Percentiles rank a stretch among this genome's conserved stretches.
Evolutionary conservation across 495 filamentous ascomycete genomes (phyloP).

Genomic region (Tuber indicum): DNA sequence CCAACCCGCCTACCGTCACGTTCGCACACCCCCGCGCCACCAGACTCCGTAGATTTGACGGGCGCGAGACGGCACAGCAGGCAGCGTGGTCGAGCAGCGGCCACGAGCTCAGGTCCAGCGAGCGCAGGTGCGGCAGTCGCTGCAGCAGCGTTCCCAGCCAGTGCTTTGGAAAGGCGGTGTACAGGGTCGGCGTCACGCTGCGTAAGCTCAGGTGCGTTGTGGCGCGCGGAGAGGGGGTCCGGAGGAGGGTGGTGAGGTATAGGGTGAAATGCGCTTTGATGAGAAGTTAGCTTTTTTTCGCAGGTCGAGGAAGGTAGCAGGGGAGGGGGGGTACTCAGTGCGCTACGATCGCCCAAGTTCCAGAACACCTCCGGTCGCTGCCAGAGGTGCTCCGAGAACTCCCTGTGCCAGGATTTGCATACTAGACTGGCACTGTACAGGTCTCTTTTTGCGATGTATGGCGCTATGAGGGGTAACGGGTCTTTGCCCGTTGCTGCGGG

Average conservation of each 20-base stretch:
- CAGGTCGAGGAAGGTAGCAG: not conserved
- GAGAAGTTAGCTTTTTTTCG: not conserved
- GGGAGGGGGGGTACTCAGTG: constrained; percentile 15
- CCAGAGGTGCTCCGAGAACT: constrained; percentile 23
- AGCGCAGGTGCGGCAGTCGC: constrained; percentile 11
- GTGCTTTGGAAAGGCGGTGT: constrained; percentile 20
- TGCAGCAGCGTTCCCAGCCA: constrained; percentile 27
- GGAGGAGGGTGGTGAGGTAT: constrained; percentile 26
- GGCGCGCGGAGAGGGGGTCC: constrained; percentile 4
- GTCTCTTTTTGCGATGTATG: constrained; percentile 19
- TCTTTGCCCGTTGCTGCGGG: constrained; percentile 22
- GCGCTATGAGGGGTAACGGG: constrained; percentile 25
- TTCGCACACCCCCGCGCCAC: constrained; percentile 12
- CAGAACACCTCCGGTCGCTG: constrained; percentile 22
- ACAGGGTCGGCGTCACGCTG: constrained; percentile 16
- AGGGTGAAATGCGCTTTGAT: constrained; percentile 34
- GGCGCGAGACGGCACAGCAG: not conserved
- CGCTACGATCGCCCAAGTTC: constrained; percentile 26
- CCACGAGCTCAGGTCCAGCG: constrained; percentile 13
- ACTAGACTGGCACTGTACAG: constrained; percentile 22
- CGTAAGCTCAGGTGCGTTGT: constrained; percentile 7
- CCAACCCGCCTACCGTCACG: constrained; percentile 11
- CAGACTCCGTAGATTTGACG: constrained; percentile 7
- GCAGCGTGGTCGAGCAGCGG: constrained; percentile 30
- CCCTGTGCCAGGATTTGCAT: constrained; percentile 16